phyloP scores from a whole-genome alignment of 768 basidiomycete species.

The Tricholoma sp. region DNA sequence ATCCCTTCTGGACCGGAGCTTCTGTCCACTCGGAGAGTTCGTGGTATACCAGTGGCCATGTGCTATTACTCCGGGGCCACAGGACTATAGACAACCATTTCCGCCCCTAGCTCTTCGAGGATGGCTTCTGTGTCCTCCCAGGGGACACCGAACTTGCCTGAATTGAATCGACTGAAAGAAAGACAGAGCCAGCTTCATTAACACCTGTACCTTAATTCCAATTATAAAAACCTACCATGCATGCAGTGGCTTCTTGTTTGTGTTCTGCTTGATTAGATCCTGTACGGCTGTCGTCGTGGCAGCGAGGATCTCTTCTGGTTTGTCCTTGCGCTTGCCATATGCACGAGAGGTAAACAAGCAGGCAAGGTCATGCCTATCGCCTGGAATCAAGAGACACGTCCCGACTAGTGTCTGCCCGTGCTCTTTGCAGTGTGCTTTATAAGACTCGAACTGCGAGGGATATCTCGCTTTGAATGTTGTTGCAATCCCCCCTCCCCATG shows the following conservation, averaged over 20 bases:
- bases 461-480: conserved; percentile 28
- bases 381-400: conserved; percentile 33
- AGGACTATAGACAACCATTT: conserved; percentile 31
- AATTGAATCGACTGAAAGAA: conserved; percentile 33
- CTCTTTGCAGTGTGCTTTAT: conserved; percentile 26
- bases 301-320: conserved; percentile 28
- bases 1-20: background rate
- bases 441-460: conserved; percentile 29
- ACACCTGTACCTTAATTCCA: background rate
- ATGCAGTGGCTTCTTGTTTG: conserved; percentile 26
- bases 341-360: conserved; percentile 38
- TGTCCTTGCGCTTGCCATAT: conserved; percentile 34
- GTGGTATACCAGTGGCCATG: background rate
- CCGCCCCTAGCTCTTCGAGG: conserved; percentile 24
- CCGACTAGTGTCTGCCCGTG: conserved; percentile 26
- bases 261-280: conserved; percentile 31
- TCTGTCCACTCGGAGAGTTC: background rate
- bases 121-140: conserved; percentile 34
- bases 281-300: conserved; percentile 28
- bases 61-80: background rate
- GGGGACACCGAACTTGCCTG: conserved; percentile 39
- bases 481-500: conserved; percentile 37
- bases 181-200: background rate
- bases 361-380: conserved; percentile 29
- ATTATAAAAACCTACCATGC: conserved; percentile 28